Conservation (phyloP, 2,329 filamentous ascomycete species). For the Fusarium tjaetaba region DNA sequence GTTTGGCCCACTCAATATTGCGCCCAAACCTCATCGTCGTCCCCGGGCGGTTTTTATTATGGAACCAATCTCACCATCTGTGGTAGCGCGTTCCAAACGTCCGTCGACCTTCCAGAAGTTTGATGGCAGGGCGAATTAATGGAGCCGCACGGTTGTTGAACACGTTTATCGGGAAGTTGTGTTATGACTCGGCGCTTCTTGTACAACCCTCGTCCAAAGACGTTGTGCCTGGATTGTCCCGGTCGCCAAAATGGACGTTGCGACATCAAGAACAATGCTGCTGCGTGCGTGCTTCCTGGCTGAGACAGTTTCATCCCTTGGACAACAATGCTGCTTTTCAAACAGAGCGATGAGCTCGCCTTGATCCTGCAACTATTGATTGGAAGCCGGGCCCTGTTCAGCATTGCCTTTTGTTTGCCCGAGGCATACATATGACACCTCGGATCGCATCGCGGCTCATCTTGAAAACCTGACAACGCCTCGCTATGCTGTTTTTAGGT, state of each 20-base stretch:
- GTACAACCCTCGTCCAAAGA: conserved; percentile 16
- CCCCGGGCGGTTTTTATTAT: conserved; percentile 41
- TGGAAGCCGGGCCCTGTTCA: conserved; percentile 13
- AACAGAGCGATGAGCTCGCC: conserved; percentile 19
- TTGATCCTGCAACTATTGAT: conserved; percentile 31
- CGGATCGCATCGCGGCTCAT: conserved; percentile 32
- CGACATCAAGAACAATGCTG: conserved; percentile 30
- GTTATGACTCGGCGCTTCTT: conserved; percentile 26
- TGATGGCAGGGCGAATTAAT: conserved; percentile 40
- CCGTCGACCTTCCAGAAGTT: conserved; percentile 44
- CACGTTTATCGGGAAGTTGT: conserved; percentile 13
- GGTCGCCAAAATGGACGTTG: conserved; percentile 24
- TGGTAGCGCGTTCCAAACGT: conserved; percentile 44
- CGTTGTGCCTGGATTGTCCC: conserved; percentile 29
- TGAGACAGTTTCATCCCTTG: conserved; percentile 40
- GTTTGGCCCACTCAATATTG: conserved; percentile 43
- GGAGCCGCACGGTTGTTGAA: conserved; percentile 41
- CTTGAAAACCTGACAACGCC: conserved; percentile 28
- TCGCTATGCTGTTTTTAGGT: conserved; percentile 27
- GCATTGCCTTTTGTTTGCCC: conserved; percentile 16
- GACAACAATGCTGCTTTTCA: conserved; percentile 14
- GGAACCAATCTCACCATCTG: conserved; percentile 41
- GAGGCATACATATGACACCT: conserved; percentile 37
- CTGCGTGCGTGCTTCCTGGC: conserved; percentile 24
- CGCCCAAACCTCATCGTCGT: conserved; percentile 30